A percentile compares a stretch with the other conserved stretches of the same genome.
phyloP scores from a whole-genome alignment of 2,329 filamentous ascomycete species.

The Trichoderma atrobrunneum region DNA sequence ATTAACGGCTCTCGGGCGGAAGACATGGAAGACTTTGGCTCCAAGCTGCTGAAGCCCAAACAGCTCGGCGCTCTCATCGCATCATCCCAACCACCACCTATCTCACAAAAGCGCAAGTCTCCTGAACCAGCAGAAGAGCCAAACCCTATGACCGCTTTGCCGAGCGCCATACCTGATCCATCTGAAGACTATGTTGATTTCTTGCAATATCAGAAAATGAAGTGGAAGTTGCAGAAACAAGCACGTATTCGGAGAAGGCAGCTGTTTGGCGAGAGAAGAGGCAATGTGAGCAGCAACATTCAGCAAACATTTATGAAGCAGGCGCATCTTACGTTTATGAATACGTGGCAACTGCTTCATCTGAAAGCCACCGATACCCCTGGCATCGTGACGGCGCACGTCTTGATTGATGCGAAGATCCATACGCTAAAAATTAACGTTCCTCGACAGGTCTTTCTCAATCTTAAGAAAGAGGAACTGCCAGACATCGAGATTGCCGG shows the following conservation, averaged over 20 bases:
- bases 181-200: conserved; percentile 85
- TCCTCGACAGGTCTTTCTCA: conserved; percentile 84
- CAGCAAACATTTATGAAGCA: conserved; percentile 82
- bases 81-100: conserved; percentile 49
- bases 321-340: conserved; percentile 83
- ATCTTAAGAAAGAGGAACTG: conserved; percentile 81
- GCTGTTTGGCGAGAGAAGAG: conserved; percentile 82
- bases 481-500: conserved; percentile 84
- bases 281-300: conserved; percentile 49
- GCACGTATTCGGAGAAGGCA: conserved; percentile 82
- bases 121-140: conserved; percentile 63
- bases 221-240: conserved; percentile 97
- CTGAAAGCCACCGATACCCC: conserved; percentile 78
- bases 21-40: conserved; percentile 81
- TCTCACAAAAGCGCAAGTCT: conserved; percentile 68
- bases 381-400: conserved; percentile 82
- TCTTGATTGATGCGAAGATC: conserved; percentile 90
- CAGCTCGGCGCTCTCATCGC: conserved; percentile 53
- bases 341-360: conserved; percentile 93
- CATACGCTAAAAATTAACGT: conserved; percentile 87
- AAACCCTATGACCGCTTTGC: conserved; percentile 80
- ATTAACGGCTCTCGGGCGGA: conserved; percentile 51
- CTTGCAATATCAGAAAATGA: conserved; percentile 92
- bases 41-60: conserved; percentile 64
- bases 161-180: conserved; percentile 78